phyloP scores from a whole-genome alignment of 208 protist genomes.

The Willaertia magna region DNA sequence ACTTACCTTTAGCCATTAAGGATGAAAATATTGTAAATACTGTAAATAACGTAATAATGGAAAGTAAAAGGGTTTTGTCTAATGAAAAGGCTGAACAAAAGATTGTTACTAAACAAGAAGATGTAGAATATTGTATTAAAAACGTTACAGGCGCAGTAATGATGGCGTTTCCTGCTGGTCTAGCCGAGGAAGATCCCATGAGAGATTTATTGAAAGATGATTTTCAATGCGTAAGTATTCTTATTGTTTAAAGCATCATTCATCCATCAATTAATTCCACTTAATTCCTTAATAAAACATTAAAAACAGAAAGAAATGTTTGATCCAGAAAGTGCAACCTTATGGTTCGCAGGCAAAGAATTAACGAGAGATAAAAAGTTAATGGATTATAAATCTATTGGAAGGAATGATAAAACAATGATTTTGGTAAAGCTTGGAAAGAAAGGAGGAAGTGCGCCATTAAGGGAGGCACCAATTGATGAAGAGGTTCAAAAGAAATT shows the following conservation, averaged over 20 bases:
- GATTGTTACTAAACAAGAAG: too few relatives aligned
- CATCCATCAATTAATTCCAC: too few relatives aligned
- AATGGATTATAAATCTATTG: conserved; percentile 49
- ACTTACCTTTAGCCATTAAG: background rate
- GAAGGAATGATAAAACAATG: conserved; percentile 80
- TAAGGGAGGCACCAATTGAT: conserved; percentile 61
- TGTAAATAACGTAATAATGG: background rate
- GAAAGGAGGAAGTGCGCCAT: conserved; percentile 50
- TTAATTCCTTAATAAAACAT: too few relatives aligned
- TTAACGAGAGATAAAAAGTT: background rate
- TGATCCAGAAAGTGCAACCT: background rate
- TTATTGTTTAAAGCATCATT: too few relatives aligned
- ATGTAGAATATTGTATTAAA: background rate
- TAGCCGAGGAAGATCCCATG: background rate
- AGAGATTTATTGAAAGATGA: background rate
- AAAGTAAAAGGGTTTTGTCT: background rate
- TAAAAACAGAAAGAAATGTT: background rate
- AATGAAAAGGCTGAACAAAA: background rate
- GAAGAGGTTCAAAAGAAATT: conserved; percentile 62
- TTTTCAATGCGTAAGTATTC: background rate
- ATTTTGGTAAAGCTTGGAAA: conserved; percentile 68
- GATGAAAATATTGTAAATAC: background rate
- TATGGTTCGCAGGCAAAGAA: conserved; percentile 1
- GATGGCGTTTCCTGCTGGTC: background rate
- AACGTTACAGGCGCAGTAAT: background rate